Conservation (phyloP, 371 early-diverging fungal genomes). For the Apophysomyces ossiformis region DNA sequence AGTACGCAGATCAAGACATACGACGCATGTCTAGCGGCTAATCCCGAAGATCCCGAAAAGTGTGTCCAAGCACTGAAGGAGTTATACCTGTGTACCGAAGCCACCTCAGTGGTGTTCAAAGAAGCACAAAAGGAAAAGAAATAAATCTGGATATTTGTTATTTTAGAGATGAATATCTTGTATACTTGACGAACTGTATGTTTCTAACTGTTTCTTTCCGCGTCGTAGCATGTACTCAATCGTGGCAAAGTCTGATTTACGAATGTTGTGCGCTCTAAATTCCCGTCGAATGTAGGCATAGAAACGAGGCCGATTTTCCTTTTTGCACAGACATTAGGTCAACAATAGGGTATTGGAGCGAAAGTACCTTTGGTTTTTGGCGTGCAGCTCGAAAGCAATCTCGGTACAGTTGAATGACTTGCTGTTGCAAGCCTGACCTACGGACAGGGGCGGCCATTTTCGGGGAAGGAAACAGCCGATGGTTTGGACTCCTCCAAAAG, state of each 20-base stretch:
- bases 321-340: neutral
- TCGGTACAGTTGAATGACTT: conserved; percentile 62
- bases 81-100: conserved; percentile 68
- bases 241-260: conserved; percentile 64
- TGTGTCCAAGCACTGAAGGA: conserved; percentile 67
- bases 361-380: conserved; percentile 56
- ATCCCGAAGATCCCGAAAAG: conserved; percentile 66
- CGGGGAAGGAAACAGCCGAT: neutral
- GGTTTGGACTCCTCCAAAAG: too few relatives aligned
- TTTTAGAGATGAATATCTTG: conserved; percentile 59
- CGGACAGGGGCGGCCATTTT: conserved; percentile 44
- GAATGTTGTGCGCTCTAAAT: conserved; percentile 57
- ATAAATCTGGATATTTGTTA: conserved; percentile 2
- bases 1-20: conserved; percentile 68
- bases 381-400: conserved; percentile 64
- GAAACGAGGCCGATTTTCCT: conserved; percentile 63
- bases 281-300: conserved; percentile 64
- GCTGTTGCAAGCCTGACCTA: conserved; percentile 65
- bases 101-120: conserved; percentile 47
- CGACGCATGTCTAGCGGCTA: conserved; percentile 67
- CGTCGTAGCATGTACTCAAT: conserved; percentile 68
- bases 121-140: conserved; percentile 7
- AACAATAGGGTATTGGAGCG: conserved; percentile 2
- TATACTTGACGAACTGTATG: conserved; percentile 59
- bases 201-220: conserved; percentile 61